Base-by-base conservation (phyloP, 495 filamentous ascomycete genomes). In the Lindgomyces ingoldianus region DNA sequence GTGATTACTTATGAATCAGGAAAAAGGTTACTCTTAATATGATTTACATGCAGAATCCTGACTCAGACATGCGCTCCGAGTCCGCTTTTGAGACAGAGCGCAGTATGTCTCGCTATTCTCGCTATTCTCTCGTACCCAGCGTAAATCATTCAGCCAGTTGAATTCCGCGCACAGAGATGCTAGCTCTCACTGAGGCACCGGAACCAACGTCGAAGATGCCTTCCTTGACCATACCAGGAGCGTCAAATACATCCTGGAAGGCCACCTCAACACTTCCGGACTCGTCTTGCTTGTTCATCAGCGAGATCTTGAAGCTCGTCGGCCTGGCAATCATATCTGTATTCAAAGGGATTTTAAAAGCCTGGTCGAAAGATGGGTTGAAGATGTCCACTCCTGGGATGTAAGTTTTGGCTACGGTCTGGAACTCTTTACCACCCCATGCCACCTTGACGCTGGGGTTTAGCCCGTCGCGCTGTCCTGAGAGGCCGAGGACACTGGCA, bases 301-400 rank as follows among this genome's bases (percentile, higher is more conserved):
- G 49, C 14, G 67, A 53, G 25, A 79, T 71, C 29, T 50, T 64
- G 47, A 78, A 74, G 53, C 26, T 27, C 14, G 19, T 60, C 16
- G 55, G 44, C 21, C 62, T 73, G 18, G 60, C 57, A 10, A 76
- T 45, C 66, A 74, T 71, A 21, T 75, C 77, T 4, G 67, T 14
- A 10, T 58, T 70, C 12, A 79, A 10, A 2, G 73, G 72, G 46
- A 80, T 68, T 22, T 64, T 60, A 69, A 77, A 79, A 9, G 67
- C 65, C 51, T 73, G 68, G 55, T 78, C 74, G 45, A 75, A 80
- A 2, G 71, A 66, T n/a, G 78, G 77, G 59, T 80, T 80, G 67
- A 70, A 70, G 50, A 80, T 74, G 57, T 80, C 78, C 22, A 62
- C 52, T 2, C 78, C 78, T 0, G 77, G 75, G 0, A 69, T 58